Base-by-base conservation (phyloP, 2,329 filamentous ascomycete species). In the Chaetomium strumarium region DNA sequence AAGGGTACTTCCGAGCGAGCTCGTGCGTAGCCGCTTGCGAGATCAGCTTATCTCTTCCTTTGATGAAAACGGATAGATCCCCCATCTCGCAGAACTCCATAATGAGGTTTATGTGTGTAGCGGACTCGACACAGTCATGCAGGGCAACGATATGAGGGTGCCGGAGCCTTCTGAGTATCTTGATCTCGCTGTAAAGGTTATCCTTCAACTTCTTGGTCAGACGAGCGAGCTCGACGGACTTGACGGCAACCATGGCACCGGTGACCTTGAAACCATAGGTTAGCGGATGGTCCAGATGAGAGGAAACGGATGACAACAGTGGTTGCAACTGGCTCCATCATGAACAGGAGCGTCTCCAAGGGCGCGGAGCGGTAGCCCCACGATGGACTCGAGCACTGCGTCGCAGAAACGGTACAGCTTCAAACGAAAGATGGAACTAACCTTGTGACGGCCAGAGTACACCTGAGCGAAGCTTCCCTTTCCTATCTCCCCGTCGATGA, bases 61-160 rank as follows among this genome's bases (percentile, higher is more conserved):
- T 95, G 73, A 99, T 96, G 70, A 99, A 97, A 49, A 92, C 78
- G 11, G 93, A 95, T 53, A 99, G 73, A 66, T 99, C 93, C 19
- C 93, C 92, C 38, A 99, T 80, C 67, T 95, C 90, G 72, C 93
- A 97, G 72, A 95, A 97, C 73, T 99, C 93, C 92, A 97, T 99
- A 58, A 97, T 85, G 53, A 99, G 80, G 71, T 99, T 93, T 72
- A 97, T 96, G 66, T 95, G 88, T 19, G 85, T 85, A 3, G 82
- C 75, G 0, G 89, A 86, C 69, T 97, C 91, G 68, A 92, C 80
- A 73, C 91, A 96, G 71, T 96, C 90, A 74, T 96, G 91, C 44
- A 99, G 84, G 62, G 90, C 88, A 60, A 97, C 93, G 62, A 99
- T 96, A 67, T 99, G 93, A 29, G 93, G 93, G 70, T 99, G 93